phyloP scores from a whole-genome alignment of 345 rosid species.

The Aquilaria sinensis region DNA sequence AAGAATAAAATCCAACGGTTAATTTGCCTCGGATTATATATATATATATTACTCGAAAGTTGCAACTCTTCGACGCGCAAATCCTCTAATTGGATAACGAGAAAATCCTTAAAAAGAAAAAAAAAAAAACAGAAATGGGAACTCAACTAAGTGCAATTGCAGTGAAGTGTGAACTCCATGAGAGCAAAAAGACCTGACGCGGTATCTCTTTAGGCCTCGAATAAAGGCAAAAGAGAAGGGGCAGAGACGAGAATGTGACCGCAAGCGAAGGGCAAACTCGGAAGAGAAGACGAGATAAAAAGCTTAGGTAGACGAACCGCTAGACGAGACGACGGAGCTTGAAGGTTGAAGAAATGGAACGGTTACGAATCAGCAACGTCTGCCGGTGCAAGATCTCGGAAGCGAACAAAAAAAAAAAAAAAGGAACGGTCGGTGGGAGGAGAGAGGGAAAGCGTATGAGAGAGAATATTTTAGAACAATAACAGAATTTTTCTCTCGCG shows the following conservation, averaged over 20 bases:
- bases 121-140: not conserved
- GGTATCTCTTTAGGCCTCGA: conserved; percentile 29
- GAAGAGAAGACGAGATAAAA: not conserved
- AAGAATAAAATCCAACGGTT: conserved; percentile 12
- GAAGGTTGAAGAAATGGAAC: conserved; percentile 25
- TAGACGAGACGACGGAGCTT: conserved; percentile 5
- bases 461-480: conserved; percentile 2
- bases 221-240: conserved; percentile 15
- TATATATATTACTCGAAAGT: not conserved
- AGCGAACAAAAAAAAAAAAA: not conserved
- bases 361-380: conserved; percentile 16
- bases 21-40: not conserved
- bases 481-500: conserved; percentile 2
- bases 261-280: conserved; percentile 11
- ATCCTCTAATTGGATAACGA: not conserved
- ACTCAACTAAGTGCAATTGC: not conserved
- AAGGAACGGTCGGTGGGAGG: not conserved
- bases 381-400: conserved; percentile 10
- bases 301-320: not conserved
- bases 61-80: no score
- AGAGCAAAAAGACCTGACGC: conserved; percentile 7
- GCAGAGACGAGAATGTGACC: conserved; percentile 13
- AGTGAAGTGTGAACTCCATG: not conserved
- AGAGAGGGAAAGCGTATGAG: not conserved
- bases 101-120: not conserved